Evolutionary conservation across 2,329 filamentous ascomycete species (phyloP).

Genomic region (Penicillium decumbens): DNA sequence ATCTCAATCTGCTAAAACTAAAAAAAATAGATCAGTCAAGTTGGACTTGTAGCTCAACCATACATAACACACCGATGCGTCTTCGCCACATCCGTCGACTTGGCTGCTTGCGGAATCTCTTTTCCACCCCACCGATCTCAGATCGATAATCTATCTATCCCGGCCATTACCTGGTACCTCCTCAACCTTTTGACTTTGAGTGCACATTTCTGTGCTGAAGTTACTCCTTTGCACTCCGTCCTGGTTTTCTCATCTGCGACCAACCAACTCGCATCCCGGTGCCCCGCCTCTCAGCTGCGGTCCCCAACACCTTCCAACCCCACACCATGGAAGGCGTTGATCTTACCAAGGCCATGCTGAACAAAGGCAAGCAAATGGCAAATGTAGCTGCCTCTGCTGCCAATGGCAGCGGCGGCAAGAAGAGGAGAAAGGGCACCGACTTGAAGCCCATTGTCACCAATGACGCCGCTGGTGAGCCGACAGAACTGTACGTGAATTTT

Average conservation of each 20-base stretch:
- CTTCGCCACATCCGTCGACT: slow-evolving; percentile 22
- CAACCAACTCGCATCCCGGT: slow-evolving; percentile 21
- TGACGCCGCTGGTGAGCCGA: slow-evolving; percentile 47
- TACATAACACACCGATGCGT: slow-evolving; percentile 11
- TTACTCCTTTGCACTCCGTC: slow-evolving; percentile 4
- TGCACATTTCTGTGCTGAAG: slow-evolving; percentile 3
- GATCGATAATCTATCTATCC: neutral
- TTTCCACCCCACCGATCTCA: neutral
- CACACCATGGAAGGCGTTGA: slow-evolving; percentile 59
- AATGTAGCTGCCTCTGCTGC: slow-evolving; percentile 43
- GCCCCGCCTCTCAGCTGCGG: slow-evolving; percentile 23
- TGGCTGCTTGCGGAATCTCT: slow-evolving; percentile 24
- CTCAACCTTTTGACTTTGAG: neutral
- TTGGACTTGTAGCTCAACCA: neutral
- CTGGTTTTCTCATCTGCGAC: slow-evolving; percentile 5
- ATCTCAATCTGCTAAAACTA: too few species aligned
- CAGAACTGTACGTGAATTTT: slow-evolving; percentile 37
- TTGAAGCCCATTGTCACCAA: slow-evolving; percentile 65
- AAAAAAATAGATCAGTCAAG: too few species aligned
- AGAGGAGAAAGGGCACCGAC: slow-evolving; percentile 60
- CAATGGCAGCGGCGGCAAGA: slow-evolving; percentile 58
- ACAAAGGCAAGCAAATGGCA: slow-evolving; percentile 62
- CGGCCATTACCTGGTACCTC: neutral
- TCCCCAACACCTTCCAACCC: slow-evolving; percentile 11
- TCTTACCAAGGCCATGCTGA: slow-evolving; percentile 61